Evolutionary conservation across 1,284 basidiomycete species (phyloP).

Genomic region (Takashimella koratensis): DNA sequence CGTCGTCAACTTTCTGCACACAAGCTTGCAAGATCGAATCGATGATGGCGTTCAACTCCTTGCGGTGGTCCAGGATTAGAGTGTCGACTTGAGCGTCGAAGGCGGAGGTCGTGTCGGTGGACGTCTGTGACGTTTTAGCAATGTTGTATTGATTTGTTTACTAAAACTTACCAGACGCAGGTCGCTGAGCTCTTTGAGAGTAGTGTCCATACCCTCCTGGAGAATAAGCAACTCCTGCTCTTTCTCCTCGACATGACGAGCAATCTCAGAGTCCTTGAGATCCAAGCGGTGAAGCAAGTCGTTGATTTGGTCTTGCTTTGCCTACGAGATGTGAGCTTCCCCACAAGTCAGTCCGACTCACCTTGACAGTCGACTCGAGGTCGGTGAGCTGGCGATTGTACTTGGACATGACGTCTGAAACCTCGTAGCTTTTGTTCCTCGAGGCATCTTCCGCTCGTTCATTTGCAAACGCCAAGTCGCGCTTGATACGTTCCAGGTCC

Average conservation of each 20-base stretch:
- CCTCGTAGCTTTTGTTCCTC: constrained; percentile 87
- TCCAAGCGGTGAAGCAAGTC: constrained; percentile 78
- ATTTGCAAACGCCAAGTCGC: constrained; percentile 95
- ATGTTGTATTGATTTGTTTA: background rate
- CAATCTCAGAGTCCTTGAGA: constrained; percentile 67
- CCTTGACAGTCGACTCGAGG: constrained; percentile 87
- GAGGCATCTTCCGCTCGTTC: constrained; percentile 94
- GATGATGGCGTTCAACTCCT: constrained; percentile 97
- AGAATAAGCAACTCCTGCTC: constrained; percentile 94
- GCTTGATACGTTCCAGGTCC: constrained; percentile 85
- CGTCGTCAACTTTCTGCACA: constrained; percentile 94
- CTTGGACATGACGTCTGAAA: constrained; percentile 80
- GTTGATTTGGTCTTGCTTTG: constrained; percentile 92
- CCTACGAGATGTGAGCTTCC: constrained; percentile 51
- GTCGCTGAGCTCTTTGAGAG: constrained; percentile 84
- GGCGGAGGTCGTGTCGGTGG: constrained; percentile 79
- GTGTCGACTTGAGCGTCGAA: constrained; percentile 96
- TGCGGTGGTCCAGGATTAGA: constrained; percentile 92
- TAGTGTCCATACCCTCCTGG: constrained; percentile 93
- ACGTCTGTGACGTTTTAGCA: constrained; percentile 55
- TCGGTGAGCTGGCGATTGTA: constrained; percentile 96
- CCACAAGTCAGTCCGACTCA: constrained; percentile 50
- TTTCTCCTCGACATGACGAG: constrained; percentile 85
- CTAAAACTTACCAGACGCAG: constrained; percentile 66
- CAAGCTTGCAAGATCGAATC: constrained; percentile 97